Base-by-base conservation (phyloP, 495 filamentous ascomycete genomes). In the Aspergillus coremiiformis region DNA sequence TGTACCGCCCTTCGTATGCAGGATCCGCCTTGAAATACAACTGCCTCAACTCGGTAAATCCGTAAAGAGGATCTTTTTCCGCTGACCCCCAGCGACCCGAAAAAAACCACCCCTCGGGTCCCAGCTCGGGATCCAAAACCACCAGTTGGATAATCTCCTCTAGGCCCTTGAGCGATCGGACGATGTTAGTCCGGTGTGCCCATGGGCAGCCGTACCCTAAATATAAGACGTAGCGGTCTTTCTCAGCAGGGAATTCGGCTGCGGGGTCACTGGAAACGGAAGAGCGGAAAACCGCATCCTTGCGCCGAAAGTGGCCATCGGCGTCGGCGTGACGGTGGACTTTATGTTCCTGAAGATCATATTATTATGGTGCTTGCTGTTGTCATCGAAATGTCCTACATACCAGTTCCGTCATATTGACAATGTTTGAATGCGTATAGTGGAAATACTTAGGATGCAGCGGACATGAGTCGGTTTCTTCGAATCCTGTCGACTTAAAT, bases 151-250 rank as follows among this genome's bases (percentile, higher is more conserved):
- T 81, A 29, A 90, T 73, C 20, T 80, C 69, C 49, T 89, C 81
- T 0, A 94, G 76, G 6, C 88, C 88, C 67, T 94, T 95, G 47
- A 95, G 76, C n/a, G 80, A 73, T 49, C 84, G 79, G 0, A 82
- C 82, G 47, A 94, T 82, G 19, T 90, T 80, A 0, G 86, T 82
- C 15, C 90, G 82, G 50, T 84, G 87, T 0, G 89, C 89, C 89
- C 89, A 95, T 0, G 89, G 89, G 63, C 89, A 95, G 47, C 85
- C 86, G 5, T 71, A 73, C 41, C 81, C 79, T 58, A 92, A 75
- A 66, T 89, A 95, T 49, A 94, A 78, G 48, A 89, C 86, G 61
- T 93, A 94, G 50, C 89, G 78, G 50, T 78, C 81, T 60, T 80
- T 81, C 61, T 89, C 86, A 12, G 89, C 72, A 0, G 87, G 84